These are phyloP conservation scores for Aspergillus sp. DNA, from an alignment of 2,329 filamentous ascomycete species.

Conservation along the genomic window DNA sequence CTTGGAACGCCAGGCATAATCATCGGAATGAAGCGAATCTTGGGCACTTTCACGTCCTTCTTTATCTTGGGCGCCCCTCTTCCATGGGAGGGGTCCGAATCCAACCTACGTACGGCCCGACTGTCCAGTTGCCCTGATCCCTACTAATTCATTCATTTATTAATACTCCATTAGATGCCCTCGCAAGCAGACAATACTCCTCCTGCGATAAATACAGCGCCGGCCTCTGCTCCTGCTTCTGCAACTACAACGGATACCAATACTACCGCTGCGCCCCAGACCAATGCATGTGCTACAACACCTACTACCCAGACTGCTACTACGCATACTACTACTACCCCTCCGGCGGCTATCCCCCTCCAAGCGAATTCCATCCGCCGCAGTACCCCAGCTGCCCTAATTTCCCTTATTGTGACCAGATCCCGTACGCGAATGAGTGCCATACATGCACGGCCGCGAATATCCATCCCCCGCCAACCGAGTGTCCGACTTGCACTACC, in stretches of 20 bases:
- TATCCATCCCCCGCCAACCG: no score
- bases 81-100: neutral
- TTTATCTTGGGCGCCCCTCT: neutral
- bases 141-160: no score
- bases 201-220: neutral
- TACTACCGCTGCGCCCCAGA: neutral
- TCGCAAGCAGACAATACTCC: neutral
- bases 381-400: neutral
- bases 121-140: neutral
- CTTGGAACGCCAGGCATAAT: neutral
- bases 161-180: neutral
- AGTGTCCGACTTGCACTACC: no score
- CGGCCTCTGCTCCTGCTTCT: slow-evolving; percentile 1
- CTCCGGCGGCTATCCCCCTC: neutral
- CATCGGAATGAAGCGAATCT: neutral
- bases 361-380: neutral
- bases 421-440: neutral
- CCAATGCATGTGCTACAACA: neutral
- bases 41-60: neutral
- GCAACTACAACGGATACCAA: neutral
- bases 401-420: neutral
- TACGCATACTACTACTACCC: slow-evolving; percentile 2
- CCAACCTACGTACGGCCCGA: neutral
- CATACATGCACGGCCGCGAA: no score
- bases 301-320: neutral